Evolutionary conservation across 164 flowering plant genomes (phyloP).

Genomic region (Magnolia changhungtana): DNA sequence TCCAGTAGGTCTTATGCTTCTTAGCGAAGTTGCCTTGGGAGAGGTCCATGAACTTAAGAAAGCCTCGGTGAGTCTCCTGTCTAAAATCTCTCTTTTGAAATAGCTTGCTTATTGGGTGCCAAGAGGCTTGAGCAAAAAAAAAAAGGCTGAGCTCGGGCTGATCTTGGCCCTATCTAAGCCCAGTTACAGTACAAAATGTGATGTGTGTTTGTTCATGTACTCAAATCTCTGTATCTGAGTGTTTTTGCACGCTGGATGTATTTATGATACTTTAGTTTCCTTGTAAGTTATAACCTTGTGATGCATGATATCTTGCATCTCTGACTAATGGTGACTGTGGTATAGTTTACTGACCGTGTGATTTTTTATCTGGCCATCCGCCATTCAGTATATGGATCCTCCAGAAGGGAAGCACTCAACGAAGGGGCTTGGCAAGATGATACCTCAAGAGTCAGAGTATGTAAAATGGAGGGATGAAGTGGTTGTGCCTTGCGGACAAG

Average conservation of each 20-base stretch:
- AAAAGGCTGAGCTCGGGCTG: too few relatives aligned
- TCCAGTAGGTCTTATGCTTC: slow-evolving; percentile 89
- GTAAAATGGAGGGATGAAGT: slow-evolving; percentile 80
- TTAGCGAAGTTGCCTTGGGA: slow-evolving; percentile 95
- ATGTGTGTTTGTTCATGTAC: too few relatives aligned
- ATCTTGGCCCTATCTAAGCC: too few relatives aligned
- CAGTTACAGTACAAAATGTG: too few relatives aligned
- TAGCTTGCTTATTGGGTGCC: too few relatives aligned
- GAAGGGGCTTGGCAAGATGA: slow-evolving; percentile 84
- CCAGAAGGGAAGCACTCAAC: slow-evolving; percentile 94
- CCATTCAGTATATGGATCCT: slow-evolving; percentile 77
- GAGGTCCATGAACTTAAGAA: slow-evolving; percentile 78
- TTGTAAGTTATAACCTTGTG: neutral
- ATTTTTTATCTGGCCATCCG: neutral
- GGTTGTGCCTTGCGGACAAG: slow-evolving; percentile 87
- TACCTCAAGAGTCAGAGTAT: slow-evolving; percentile 62
- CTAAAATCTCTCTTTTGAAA: too few relatives aligned
- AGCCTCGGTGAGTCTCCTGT: slow-evolving; percentile 46
- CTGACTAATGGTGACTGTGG: neutral
- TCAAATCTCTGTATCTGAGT: too few relatives aligned
- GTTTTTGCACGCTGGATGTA: too few relatives aligned
- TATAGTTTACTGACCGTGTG: neutral
- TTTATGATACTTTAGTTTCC: neutral
- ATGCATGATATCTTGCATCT: neutral
- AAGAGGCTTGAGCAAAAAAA: too few relatives aligned